Conservation (phyloP, 2,329 filamentous ascomycete genomes). For the Fusarium sp. region DNA sequence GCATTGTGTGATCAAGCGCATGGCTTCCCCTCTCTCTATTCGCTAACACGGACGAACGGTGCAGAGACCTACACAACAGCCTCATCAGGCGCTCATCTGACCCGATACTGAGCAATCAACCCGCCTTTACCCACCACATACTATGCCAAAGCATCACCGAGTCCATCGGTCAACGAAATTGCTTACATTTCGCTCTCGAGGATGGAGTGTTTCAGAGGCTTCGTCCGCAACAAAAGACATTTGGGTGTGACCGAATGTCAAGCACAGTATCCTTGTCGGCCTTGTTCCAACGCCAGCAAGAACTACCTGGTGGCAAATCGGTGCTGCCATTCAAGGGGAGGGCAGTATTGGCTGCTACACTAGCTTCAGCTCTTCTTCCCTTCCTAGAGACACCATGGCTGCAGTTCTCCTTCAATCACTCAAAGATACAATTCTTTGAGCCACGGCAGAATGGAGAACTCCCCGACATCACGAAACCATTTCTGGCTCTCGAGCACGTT, state of each 20-base stretch:
- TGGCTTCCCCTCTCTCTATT: neutral
- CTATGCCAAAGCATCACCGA: neutral
- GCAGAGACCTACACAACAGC: neutral
- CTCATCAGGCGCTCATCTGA: neutral
- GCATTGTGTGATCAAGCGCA: neutral
- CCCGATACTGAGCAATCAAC: neutral
- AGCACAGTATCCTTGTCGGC: neutral
- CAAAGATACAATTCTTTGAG: neutral
- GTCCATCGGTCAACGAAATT: neutral
- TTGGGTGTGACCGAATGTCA: neutral
- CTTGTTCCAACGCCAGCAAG: neutral
- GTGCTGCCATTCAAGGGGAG: neutral
- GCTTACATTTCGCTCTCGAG: neutral
- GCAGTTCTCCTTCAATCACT: neutral
- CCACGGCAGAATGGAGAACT: neutral
- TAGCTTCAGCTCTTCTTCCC: neutral
- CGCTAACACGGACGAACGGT: neutral
- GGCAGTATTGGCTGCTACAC: neutral
- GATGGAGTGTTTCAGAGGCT: neutral
- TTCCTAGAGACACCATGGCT: neutral
- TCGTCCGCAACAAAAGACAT: neutral
- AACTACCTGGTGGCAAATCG: neutral
- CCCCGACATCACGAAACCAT: neutral
- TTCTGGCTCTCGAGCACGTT: neutral
- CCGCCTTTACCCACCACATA: neutral